Evolutionary conservation across 441 rosid genomes (phyloP).

Genomic region (Gossypium armourianum): DNA sequence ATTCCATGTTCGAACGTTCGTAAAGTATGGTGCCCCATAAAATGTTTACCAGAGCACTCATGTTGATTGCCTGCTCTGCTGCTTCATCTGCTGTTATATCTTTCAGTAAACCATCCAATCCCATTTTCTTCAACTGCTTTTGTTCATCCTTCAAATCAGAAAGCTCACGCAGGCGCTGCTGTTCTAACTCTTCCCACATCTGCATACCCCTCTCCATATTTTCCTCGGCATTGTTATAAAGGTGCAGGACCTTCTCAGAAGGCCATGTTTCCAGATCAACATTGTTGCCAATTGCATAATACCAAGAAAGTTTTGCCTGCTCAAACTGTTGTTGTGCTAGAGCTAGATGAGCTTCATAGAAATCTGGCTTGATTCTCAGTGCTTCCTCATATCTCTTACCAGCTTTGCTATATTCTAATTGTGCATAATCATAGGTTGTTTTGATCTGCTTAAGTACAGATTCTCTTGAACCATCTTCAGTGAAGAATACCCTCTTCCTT

Average conservation of each 20-base stretch:
- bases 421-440: constrained; percentile 37
- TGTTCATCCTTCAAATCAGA: constrained; percentile 21
- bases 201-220: constrained; percentile 45
- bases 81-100: constrained; percentile 33
- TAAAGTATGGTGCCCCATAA: constrained; percentile 47
- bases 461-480: constrained; percentile 36
- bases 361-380: constrained; percentile 47
- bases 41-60: constrained; percentile 44
- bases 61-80: constrained; percentile 27
- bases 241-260: constrained; percentile 28
- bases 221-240: constrained; percentile 47
- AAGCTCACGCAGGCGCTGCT: constrained; percentile 17
- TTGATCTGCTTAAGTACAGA: constrained; percentile 31
- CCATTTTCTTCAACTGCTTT: constrained; percentile 22
- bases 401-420: constrained; percentile 34
- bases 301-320: constrained; percentile 64
- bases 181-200: constrained; percentile 35
- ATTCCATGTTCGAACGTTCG: constrained; percentile 54
- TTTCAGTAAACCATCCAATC: constrained; percentile 25
- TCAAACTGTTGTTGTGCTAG: constrained; percentile 56
- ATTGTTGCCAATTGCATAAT: constrained; percentile 36
- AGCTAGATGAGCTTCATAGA: constrained; percentile 39
- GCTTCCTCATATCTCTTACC: constrained; percentile 47
- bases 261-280: constrained; percentile 42
- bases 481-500: constrained; percentile 40